Evolutionary conservation across 2,329 filamentous ascomycete species (phyloP), one percentile per base, ranked within the genome.

Genomic region (Periconia sp.): DNA sequence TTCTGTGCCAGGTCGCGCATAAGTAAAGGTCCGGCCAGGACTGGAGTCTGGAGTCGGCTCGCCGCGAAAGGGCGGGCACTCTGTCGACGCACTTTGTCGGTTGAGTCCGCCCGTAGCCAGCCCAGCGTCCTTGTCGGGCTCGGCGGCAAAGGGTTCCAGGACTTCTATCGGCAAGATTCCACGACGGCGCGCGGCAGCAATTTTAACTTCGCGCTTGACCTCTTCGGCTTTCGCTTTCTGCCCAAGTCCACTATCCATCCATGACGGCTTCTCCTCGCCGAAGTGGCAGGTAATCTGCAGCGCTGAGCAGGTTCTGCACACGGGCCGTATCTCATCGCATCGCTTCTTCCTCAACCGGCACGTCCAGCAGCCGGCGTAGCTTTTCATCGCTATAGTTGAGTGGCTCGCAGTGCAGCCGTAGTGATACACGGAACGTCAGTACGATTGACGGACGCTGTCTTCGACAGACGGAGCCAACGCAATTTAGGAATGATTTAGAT

Each of bases 301-400:
- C 2, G 68, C 60, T 11, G 65, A 60, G 64, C 82, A 84, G 31
- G 62, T 69, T 5, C 73, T 68, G 63, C 82, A 85, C 9, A 73
- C 58, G 7, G 81, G 80, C 3, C 71, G 74, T 23, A 56, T 68
- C 55, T 81, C 78, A 48, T 83, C 80, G 59, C 82, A 85, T 55
- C 82, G 40, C 47, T 35, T 46, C 40, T 46, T 30, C 11, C 42
- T 47, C 35, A 31, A 36, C 25, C 39, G 36, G 28, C 32, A 37
- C 18, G 37, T 50, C 44, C 36, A 50, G 25, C 46, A 34, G 17
- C 38, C 43, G 35, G 39, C 29, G 38, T 40, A 26, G 30, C 38
- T 40, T 23, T 26, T 40, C 38, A 40, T 40, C 26, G 17, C 7
- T 4, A 33, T 22, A 18, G 12, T 15, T 3, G 31, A 32, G 5